Percentiles rank a stretch among this genome's conserved stretches.
These are phyloP conservation scores for Bipolaris oryzae DNA, from an alignment of 2,329 filamentous ascomycete genomes.

Conservation along the genomic window DNA sequence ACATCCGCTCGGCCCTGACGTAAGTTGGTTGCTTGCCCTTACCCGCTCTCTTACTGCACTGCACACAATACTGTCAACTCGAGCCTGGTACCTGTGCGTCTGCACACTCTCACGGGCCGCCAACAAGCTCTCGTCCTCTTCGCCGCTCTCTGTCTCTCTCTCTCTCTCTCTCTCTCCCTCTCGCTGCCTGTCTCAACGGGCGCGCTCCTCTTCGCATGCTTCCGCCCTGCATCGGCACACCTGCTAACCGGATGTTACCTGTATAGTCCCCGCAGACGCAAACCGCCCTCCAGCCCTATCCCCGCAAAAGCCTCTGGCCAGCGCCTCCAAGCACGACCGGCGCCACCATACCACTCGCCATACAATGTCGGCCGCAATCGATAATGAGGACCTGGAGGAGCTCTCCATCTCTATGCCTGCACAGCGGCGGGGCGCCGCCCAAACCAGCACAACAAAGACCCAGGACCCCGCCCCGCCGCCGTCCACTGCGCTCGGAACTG, in stretches of 20 bases:
- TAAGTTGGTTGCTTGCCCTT: slow-evolving; percentile 8
- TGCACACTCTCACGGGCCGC: neutral
- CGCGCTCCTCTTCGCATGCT: slow-evolving; percentile 10
- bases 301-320: slow-evolving; percentile 7
- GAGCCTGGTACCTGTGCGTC: neutral
- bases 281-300: slow-evolving; percentile 1
- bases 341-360: slow-evolving; percentile 1
- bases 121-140: neutral
- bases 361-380: slow-evolving; percentile 59
- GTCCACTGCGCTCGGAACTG: slow-evolving; percentile 30
- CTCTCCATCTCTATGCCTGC: slow-evolving; percentile 77
- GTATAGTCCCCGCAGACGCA: slow-evolving; percentile 6
- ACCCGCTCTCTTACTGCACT: neutral
- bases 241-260: slow-evolving; percentile 17
- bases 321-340: slow-evolving; percentile 1
- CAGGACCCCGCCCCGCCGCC: slow-evolving; percentile 45
- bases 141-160: too few species aligned
- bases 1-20: slow-evolving; percentile 12
- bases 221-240: slow-evolving; percentile 14
- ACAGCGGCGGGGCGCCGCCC: slow-evolving; percentile 58
- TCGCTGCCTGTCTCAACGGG: neutral
- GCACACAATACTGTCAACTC: neutral
- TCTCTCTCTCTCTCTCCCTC: too few species aligned
- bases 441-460: slow-evolving; percentile 36
- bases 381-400: slow-evolving; percentile 71